phyloP scores from a whole-genome alignment of 805 yeast genomes.

The Peterozyma toletana region DNA sequence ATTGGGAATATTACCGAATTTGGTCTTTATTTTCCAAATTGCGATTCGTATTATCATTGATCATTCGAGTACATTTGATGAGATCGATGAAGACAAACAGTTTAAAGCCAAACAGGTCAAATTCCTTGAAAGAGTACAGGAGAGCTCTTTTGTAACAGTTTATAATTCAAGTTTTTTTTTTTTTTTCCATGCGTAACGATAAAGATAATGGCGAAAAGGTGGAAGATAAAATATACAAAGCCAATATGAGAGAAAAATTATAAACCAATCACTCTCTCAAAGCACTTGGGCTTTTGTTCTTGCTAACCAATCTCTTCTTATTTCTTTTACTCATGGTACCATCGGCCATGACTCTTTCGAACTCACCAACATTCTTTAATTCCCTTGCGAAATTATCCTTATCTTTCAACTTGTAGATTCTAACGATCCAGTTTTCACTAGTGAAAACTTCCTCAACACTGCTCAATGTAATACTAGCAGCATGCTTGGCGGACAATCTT shows the following conservation, averaged over 20 bases:
- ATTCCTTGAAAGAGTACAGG: no score
- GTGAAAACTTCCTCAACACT: constrained; percentile 93
- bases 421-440: constrained; percentile 92
- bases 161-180: no score
- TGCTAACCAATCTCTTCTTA: constrained; percentile 6
- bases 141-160: no score
- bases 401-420: constrained; percentile 89
- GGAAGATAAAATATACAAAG: no score
- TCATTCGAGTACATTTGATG: no score
- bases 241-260: background rate
- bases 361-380: constrained; percentile 46
- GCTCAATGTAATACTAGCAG: constrained; percentile 48
- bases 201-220: no score
- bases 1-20: no score
- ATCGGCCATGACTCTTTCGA: constrained; percentile 27
- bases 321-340: constrained; percentile 3
- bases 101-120: no score
- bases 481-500: constrained; percentile 24
- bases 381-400: constrained; percentile 83
- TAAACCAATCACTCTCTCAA: constrained; percentile 4
- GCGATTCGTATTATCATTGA: no score
- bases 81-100: no score
- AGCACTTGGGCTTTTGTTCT: background rate
- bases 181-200: no score
- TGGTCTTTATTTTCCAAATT: no score